phyloP scores from a whole-genome alignment of 306 rosid genomes.

The Dryas drummondii region DNA sequence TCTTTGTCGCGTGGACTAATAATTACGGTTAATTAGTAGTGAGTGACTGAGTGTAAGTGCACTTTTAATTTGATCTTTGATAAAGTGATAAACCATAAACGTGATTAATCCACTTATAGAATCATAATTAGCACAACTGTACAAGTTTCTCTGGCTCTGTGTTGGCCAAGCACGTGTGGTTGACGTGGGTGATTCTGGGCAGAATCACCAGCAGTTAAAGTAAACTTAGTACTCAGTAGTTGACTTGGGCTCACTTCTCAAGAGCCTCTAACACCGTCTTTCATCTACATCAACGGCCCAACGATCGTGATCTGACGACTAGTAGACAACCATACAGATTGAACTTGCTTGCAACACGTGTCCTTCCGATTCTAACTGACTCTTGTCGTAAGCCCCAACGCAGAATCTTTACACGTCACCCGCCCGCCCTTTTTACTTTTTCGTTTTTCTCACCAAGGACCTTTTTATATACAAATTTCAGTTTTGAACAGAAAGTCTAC shows the following conservation, averaged over 20 bases:
- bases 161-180: constrained; percentile 24
- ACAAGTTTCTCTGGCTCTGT: constrained; percentile 4
- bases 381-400: constrained; percentile 27
- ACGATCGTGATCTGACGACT: constrained; percentile 23
- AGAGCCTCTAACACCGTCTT: neutral
- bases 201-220: neutral
- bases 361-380: constrained; percentile 19
- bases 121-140: neutral
- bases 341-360: constrained; percentile 33
- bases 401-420: constrained; percentile 31
- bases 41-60: neutral
- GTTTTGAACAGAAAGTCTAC: constrained; percentile 1
- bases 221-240: neutral
- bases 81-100: neutral
- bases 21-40: neutral
- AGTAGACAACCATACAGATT: neutral
- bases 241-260: constrained; percentile 19
- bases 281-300: neutral
- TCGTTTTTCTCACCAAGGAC: constrained; percentile 9
- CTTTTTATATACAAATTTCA: constrained; percentile 11
- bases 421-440: neutral
- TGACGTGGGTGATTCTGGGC: neutral
- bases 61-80: neutral
- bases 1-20: constrained; percentile 4
- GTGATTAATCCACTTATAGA: neutral